Evolutionary conservation across 352 stramenopile genomes (phyloP), one percentile per base, ranked within the genome.

Genomic region (Pythium brassicae): DNA sequence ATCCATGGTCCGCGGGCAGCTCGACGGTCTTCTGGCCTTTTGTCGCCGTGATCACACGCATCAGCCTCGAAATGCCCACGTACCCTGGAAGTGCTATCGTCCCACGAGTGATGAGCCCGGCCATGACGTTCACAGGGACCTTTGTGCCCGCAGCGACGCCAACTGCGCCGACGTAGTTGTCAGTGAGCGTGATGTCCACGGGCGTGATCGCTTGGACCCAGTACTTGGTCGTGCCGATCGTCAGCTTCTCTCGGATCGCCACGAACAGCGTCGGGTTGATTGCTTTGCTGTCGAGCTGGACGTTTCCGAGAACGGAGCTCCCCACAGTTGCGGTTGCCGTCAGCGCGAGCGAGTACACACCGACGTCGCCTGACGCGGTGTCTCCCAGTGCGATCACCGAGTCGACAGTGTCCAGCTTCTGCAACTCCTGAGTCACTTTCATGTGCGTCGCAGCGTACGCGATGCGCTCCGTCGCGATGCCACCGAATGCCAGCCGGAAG

Each of bases 181-280:
- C 55, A 0, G 63, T 72, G 20, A 91, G 42, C 8, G 72, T 87
- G 23, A 89, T 75, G 23, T 80, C 72, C 14, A 60, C 47, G 0
- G 62, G 53, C 0, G 78, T 76, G 15, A 87, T 34, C 4, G 78
- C 66, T 53, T 77, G 61, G 20, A 93, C 71, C 14, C 40, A 74
- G 49, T 78, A 80, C 1, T 58, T 55, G 3, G 44, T 53, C 2
- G 37, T 46, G 12, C 42, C 64, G 29, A 91, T 69, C 10, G 42
- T 59, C 25, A 93, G 10, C 23, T 66, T 69, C 61, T 93, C 83
- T 14, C 79, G 71, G 58, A 88, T 56, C 0, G 80, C 78, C 32
- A 93, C 14, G 29, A 78, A 86, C 19, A 71, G 55, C n/a, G 71
- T 90, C 3, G 78, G 76, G 48, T 93, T 72, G 34, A 91, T 86